Base-by-base conservation (phyloP, 495 filamentous ascomycete genomes). In the Penicillium canariense region DNA sequence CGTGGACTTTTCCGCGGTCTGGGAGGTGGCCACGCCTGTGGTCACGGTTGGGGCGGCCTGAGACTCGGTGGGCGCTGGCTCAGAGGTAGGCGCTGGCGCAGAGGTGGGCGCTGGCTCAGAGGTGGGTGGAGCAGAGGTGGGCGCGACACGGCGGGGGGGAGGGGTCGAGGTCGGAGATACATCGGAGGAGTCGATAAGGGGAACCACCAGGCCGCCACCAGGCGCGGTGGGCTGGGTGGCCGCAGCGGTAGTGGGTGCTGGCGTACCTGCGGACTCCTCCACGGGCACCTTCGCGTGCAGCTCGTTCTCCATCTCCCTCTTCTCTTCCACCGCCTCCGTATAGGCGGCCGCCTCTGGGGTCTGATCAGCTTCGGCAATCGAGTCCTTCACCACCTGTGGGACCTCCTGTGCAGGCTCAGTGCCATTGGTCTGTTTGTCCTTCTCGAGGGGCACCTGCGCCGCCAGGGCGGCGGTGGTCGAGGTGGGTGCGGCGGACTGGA, bases 401-500 rank as follows among this genome's bases (percentile, higher is more conserved):
- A 90, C 88, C 36, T 83, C 77, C 11, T 71, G 60, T 4, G 75
- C 80, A 14, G 80, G 74, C 44, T 59, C 62, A 22, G 55, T 56
- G 47, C 67, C 56, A 53, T 56, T 77, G 58, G 56, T 79, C 74
- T 49, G 85, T 76, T 66, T 83, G 75, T 60, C 63, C 57, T 68
- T 71, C 68, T 93, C 88, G 7, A 86, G 71, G 18, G 89, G 90
- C 32, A 89, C 88, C 20, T 71, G 64, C 32, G 76, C 89, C 23
- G 89, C 90, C 38, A 95, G 78, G 17, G 73, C 80, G 46, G 85
- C 84, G 28, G 89, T 95, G 14, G 90, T 93, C 45, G 88, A 83
- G 23, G 70, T 69, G 4, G 89, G 84, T 4, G 78, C 82, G 23
- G 81, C 85, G 8, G 87, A 90, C 59, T 84, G 87, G 56, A 91